These are phyloP conservation scores for Pilobolus umbonatus DNA, from an alignment of 192 early-diverging fungal species.

Conservation along the genomic window DNA sequence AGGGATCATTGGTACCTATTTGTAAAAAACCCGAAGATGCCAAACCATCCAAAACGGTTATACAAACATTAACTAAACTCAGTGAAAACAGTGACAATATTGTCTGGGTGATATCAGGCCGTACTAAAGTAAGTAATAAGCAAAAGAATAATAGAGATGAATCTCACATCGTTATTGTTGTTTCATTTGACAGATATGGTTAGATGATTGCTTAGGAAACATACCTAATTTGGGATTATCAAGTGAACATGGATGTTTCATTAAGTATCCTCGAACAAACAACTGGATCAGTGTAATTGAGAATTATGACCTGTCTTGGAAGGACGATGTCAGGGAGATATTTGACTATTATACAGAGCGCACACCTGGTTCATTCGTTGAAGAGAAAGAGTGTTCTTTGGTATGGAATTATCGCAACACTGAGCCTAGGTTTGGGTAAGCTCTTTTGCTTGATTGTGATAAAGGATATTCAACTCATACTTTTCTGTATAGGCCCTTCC, in stretches of 20 bases:
- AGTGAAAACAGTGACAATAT: conserved; percentile 72
- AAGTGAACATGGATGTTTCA: conserved; percentile 96
- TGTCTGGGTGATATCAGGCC: conserved; percentile 89
- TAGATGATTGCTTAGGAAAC: conserved; percentile 84
- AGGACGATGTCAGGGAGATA: conserved; percentile 86
- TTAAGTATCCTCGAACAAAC: conserved; percentile 66
- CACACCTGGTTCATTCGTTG: conserved; percentile 88
- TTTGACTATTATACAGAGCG: conserved; percentile 95
- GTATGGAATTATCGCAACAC: conserved; percentile 97
- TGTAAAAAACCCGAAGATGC: conserved; percentile 85
- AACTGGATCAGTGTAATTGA: conserved; percentile 71
- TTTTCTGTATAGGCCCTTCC: conserved; percentile 55
- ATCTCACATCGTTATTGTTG: no score
- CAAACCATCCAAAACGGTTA: conserved; percentile 76
- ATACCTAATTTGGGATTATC: conserved; percentile 78
- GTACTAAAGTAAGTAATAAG: conserved; percentile 55
- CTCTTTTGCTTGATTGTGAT: background rate
- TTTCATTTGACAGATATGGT: conserved; percentile 32
- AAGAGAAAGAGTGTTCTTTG: conserved; percentile 85
- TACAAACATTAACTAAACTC: conserved; percentile 61
- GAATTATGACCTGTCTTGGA: conserved; percentile 85
- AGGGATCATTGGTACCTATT: conserved; percentile 95
- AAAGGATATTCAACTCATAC: no score
- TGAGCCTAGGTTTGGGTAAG: conserved; percentile 83
- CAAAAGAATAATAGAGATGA: no score